These are phyloP conservation scores for Flagelloscypha sp. DNA, from an alignment of 768 basidiomycete species.

Conservation along the genomic window DNA sequence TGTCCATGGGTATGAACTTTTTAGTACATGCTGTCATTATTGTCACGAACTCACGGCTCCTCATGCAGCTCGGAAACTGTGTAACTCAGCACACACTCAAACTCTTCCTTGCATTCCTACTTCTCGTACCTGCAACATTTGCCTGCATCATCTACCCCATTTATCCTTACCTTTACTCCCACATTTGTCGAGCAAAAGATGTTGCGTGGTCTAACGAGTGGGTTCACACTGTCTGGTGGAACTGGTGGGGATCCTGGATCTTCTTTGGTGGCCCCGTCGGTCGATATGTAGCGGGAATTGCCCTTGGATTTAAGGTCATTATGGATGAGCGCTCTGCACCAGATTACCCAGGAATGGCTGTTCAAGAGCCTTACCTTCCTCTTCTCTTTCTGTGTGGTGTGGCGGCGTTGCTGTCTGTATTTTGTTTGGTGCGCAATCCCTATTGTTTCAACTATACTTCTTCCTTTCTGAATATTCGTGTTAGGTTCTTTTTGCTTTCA, in stretches of 20 bases:
- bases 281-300: constrained; percentile 30
- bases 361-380: constrained; percentile 29
- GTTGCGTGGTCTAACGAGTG: constrained; percentile 20
- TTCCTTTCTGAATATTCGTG: neutral
- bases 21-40: constrained; percentile 2
- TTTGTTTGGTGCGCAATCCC: constrained; percentile 31
- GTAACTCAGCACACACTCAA: constrained; percentile 30
- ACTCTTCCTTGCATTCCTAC: constrained; percentile 25
- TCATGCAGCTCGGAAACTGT: constrained; percentile 31
- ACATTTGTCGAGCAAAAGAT: constrained; percentile 20
- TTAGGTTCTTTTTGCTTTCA: constrained; percentile 23
- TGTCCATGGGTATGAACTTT: constrained; percentile 34
- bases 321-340: constrained; percentile 11
- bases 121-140: constrained; percentile 23
- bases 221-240: constrained; percentile 42
- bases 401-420: constrained; percentile 23
- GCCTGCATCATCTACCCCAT: constrained; percentile 22
- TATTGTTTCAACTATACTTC: constrained; percentile 9
- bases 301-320: constrained; percentile 26
- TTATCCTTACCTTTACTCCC: constrained; percentile 15
- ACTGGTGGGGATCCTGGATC: constrained; percentile 36
- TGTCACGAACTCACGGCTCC: too few relatives aligned
- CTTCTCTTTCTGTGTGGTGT: constrained; percentile 19
- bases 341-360: constrained; percentile 21
- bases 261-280: constrained; percentile 35